phyloP scores from a whole-genome alignment of 148 eudicot species.

The Chenopodium berlandieri region DNA sequence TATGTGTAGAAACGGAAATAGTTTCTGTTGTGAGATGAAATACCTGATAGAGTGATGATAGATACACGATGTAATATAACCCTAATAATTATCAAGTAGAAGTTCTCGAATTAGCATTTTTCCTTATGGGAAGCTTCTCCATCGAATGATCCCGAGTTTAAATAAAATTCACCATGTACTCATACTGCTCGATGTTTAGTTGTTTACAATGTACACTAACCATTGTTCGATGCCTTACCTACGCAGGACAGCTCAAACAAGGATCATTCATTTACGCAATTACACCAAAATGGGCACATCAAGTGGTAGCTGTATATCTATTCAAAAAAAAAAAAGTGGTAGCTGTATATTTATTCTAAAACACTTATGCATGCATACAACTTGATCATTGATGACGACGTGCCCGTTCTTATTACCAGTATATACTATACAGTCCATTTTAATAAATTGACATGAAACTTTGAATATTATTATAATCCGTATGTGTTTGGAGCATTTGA shows the following conservation, averaged over 20 bases:
- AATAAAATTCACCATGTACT: too few species aligned
- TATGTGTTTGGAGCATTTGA: neutral
- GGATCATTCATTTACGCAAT: neutral
- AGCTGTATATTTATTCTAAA: neutral
- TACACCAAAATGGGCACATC: neutral
- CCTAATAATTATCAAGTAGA: neutral
- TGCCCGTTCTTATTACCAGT: neutral
- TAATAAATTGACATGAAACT: neutral
- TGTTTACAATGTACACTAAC: too few species aligned
- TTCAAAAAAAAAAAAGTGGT: neutral
- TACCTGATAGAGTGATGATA: neutral
- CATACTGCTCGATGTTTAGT: too few species aligned
- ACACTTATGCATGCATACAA: neutral
- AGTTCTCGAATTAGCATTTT: neutral
- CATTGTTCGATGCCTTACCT: neutral
- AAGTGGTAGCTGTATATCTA: neutral
- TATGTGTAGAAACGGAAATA: neutral
- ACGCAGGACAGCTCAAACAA: neutral
- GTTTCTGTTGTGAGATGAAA: constrained; percentile 12
- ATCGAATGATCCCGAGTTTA: too few species aligned
- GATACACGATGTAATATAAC: constrained; percentile 7
- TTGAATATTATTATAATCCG: neutral
- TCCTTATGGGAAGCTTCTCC: too few species aligned
- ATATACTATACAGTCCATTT: neutral
- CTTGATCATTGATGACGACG: neutral